Conservation (phyloP, 306 rosid genomes). For the Sicyos edulis region DNA sequence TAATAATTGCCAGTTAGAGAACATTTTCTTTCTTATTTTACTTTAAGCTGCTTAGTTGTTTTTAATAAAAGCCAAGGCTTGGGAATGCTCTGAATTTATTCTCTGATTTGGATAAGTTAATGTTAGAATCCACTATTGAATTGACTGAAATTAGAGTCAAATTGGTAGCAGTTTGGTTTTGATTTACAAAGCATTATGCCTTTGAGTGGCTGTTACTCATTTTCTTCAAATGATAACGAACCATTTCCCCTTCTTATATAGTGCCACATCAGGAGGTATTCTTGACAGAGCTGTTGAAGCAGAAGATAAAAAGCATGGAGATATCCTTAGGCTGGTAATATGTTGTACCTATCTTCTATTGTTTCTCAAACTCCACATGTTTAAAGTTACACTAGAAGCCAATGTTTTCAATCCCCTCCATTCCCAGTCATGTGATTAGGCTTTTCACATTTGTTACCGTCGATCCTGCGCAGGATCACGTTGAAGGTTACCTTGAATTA, state of each 20-base stretch:
- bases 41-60: not conserved
- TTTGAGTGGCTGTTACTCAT: constrained; percentile 2
- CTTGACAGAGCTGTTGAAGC: constrained; percentile 97
- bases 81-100: not conserved
- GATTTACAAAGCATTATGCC: not conserved
- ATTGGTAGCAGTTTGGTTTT: not conserved
- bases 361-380: not conserved
- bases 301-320: constrained; percentile 93
- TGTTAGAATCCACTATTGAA: not conserved
- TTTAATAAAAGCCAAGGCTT: constrained; percentile 11
- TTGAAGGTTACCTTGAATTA: constrained; percentile 97
- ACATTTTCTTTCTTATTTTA: not conserved
- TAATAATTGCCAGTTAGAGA: not conserved
- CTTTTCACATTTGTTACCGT: not conserved
- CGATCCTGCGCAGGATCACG: constrained; percentile 63
- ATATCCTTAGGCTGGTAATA: constrained; percentile 88
- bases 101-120: not conserved
- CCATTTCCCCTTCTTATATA: constrained; percentile 30
- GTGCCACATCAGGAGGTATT: constrained; percentile 98
- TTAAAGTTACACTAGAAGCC: not conserved
- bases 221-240: constrained; percentile 9
- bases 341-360: constrained; percentile 17
- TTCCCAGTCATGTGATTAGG: not conserved
- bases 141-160: not conserved
- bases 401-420: constrained; percentile 1